Base-by-base conservation (phyloP, 306 rosid species). In the Dalbergia cultrata region DNA sequence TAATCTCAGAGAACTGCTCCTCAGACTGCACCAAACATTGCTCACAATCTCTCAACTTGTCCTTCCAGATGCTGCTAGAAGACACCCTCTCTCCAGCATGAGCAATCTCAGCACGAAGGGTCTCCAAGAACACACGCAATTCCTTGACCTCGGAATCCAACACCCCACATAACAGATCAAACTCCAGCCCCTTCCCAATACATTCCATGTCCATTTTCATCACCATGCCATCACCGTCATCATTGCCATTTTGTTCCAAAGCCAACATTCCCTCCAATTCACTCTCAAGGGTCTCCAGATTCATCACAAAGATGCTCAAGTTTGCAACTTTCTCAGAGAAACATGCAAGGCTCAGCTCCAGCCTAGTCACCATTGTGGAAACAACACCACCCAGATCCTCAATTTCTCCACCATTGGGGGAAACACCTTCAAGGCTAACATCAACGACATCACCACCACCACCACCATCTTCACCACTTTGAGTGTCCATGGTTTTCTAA, bases 291-390 rank as follows among this genome's bases (percentile, higher is more conserved):
- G 91, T 88, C 16, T 89, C 97, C 81, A 93, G 85, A 62, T 76
- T 86, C 98, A 93, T 93, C 91, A 84, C 78, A 43, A 92, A 89
- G 62, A 86, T 90, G 68, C 72, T 84, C 72, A 93, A 80, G 85
- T 96, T 93, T 19, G 85, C 82, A 41, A 93, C 79, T 80, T 93
- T 96, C 89, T 96, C 99, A 6, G 92, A 89, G 72, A 82, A 87
- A 71, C 89, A 83, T 1, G 92, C 97, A 11, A 90, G 31, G 81
- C 81, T 83, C 56, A 87, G 72, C 66, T 95, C 91, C 67, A 95
- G 69, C 68, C 81, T 70, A 5, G 85, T 81, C 50, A 87, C n/a
- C 57, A 74, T 62, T 77, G 84, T 85, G 1, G 78, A 54, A 54
- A 54, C 59, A 59, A 60, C 84, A 73, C 80, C 72, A 58, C 76